Evolutionary conservation across 306 rosid genomes (phyloP), one percentile per base, ranked within the genome.

Genomic region (Alnus glutinosa): DNA sequence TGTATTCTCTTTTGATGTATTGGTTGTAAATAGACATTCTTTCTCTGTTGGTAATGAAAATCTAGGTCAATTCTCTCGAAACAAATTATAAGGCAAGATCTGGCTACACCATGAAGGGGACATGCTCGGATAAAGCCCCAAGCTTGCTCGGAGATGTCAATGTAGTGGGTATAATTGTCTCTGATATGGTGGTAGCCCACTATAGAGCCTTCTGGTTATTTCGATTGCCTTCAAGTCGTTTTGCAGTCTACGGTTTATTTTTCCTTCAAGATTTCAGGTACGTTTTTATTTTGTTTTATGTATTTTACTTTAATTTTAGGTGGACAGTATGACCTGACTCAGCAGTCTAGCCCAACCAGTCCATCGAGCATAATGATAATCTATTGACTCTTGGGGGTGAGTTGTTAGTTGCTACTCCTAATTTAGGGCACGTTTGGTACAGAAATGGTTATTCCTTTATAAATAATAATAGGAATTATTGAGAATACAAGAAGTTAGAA

Each of bases 21-120:
- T 84, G 73, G 71, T 79, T 87, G 97, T 93, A 83, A 83, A 89
- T 88, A 93, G 73, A 85, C 73, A 88, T 89, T 91, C 90, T 72
- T 93, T 88, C 55, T 19, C 51, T 68, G 78, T 62, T 78, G 82
- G 66, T 74, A 34, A 79, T 77, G 81, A 42, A 71, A 61, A 0
- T 55, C 52, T 42, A 71, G 63, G 70, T 68, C 71, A 59, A 11
- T 59, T 28, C 66, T 7, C 16, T 15, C 34, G 9, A 63, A 34
- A 4, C 15, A 36, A 13, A 12, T 14, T 12, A 34, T 13, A 63
- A 13, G 70, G 15, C 70, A 63, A 63, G 44, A 10, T 63, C 16
- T 13, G 19, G 47, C 16, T 63, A 13, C 3, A 34, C 69, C 19
- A 62, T 62, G 46, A 32, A 63, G 18, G 44, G 46, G n/a, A 12